Evolutionary conservation across 164 flowering plant genomes (phyloP), one percentile per base, ranked within the genome.

Genomic region (Vitis rotundifolia): DNA sequence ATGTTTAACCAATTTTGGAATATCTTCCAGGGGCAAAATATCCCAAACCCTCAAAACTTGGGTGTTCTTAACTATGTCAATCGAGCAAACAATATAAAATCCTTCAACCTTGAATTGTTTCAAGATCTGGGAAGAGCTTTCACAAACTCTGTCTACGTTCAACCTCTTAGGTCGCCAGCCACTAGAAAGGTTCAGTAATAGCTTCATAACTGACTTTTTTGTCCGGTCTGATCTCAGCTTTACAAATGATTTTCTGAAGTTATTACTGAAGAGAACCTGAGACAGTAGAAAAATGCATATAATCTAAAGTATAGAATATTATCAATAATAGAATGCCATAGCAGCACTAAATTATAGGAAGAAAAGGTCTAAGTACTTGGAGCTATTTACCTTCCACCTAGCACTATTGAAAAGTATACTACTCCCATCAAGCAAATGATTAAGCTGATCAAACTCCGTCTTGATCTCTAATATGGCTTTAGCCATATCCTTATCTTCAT

Each of bases 21-120:
- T 68, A 66, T 85, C 97, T 52, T 77, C 89, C 28, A 78, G 54
- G 5, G 90, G 88, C 72, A 91, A 66, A 29, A 91, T 68, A 74
- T 91, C 90, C 98, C 98, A 92, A 26, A 86, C 77, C 79, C 77
- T 92, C 76, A 90, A 58, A 29, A 88, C 87, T 75, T 90, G 94
- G n/a, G 28, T 59, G 59, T 85, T 79, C 71, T 88, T 88, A 18
- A 54, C 64, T 4, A 87, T 74, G 49, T 90, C 94, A 74, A 76
- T 67, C 4, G 91, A 71, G 69, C 89, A 80, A 59, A 90, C 57
- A 51, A 87, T 49, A 73, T 83, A 85, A 9, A 81, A 68, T n/a
- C 72, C 73, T 61, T 76, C 87, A 71, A 89, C 89, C 73, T 84
- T 86, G 70, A 80, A 84, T 56, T 81, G 81, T 62, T 85, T 84